Conservation (phyloP, 371 early-diverging fungal genomes). For the Lichtheimia corymbifera region DNA sequence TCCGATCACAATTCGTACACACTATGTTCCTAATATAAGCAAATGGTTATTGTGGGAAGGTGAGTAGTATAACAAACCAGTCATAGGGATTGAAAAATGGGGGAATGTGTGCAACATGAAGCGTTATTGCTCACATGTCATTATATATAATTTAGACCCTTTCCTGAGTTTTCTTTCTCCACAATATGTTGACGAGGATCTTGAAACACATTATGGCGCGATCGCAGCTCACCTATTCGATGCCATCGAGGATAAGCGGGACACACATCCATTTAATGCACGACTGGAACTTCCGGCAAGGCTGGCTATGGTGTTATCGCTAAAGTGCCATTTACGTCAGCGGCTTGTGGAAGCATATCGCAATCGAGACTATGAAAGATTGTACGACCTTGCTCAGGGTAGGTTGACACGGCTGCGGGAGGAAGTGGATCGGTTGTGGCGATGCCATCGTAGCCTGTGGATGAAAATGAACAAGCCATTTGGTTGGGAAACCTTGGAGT, state of each 20-base stretch:
- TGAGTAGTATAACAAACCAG: conserved; percentile 18
- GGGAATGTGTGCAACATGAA: too few species aligned
- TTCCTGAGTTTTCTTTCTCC: conserved; percentile 75
- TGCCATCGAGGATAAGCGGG: conserved; percentile 41
- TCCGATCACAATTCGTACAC: conserved; percentile 49
- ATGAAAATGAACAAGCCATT: conserved; percentile 78
- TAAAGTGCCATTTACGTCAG: conserved; percentile 72
- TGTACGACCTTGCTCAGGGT: conserved; percentile 47
- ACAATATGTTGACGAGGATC: conserved; percentile 67
- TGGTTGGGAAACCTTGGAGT: conserved; percentile 84
- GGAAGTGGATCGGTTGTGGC: conserved; percentile 74
- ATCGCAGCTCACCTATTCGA: conserved; percentile 51
- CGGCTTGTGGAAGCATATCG: conserved; percentile 67
- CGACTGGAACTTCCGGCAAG: conserved; percentile 70
- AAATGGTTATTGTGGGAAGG: conserved; percentile 90
- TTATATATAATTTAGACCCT: conserved; percentile 57
- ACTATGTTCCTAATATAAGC: conserved; percentile 74
- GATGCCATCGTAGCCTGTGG: conserved; percentile 80
- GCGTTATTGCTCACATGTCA: background rate
- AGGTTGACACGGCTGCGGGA: conserved; percentile 58
- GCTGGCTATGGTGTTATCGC: conserved; percentile 64
- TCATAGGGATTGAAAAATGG: too few species aligned
- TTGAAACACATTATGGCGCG: conserved; percentile 65
- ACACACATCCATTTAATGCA: conserved; percentile 61
- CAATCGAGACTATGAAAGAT: conserved; percentile 45